These are phyloP conservation scores for Kregervanrija pseudodelftensis DNA, from an alignment of 805 yeast species.

Conservation along the genomic window DNA sequence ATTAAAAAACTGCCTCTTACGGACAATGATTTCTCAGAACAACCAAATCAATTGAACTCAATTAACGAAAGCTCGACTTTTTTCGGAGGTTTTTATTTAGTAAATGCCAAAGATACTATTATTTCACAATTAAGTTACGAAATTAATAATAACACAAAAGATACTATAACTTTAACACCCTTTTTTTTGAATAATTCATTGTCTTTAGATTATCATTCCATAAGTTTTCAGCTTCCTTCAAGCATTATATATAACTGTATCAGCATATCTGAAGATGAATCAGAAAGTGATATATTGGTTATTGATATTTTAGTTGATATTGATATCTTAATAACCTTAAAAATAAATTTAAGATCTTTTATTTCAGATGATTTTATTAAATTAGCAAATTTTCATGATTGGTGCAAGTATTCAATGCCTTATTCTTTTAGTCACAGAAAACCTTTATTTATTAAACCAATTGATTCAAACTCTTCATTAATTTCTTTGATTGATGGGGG, in stretches of 20 bases:
- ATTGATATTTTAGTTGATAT: slow-evolving; percentile 47
- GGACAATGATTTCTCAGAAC: neutral
- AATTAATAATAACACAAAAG: slow-evolving; percentile 1
- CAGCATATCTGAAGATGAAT: slow-evolving; percentile 25
- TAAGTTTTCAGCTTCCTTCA: slow-evolving; percentile 35
- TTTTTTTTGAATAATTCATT: slow-evolving; percentile 30
- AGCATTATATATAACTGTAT: slow-evolving; percentile 31
- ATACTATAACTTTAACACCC: slow-evolving; percentile 34
- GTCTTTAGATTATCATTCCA: slow-evolving; percentile 28
- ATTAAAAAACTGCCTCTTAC: slow-evolving; percentile 4
- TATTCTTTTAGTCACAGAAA: slow-evolving; percentile 52
- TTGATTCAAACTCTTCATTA: slow-evolving; percentile 39
- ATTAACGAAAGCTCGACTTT: neutral
- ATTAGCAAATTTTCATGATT: slow-evolving; percentile 32
- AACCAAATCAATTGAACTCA: too few relatives aligned
- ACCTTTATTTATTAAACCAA: slow-evolving; percentile 46
- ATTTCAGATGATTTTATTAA: slow-evolving; percentile 10
- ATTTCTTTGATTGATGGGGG: slow-evolving; percentile 76
- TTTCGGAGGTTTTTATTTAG: slow-evolving; percentile 15
- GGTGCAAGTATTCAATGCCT: slow-evolving; percentile 67
- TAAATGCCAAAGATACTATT: slow-evolving; percentile 11
- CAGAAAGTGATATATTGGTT: slow-evolving; percentile 27
- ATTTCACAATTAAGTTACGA: slow-evolving; percentile 16
- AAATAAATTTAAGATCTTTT: slow-evolving; percentile 39
- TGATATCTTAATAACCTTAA: slow-evolving; percentile 46